Percentiles rank a stretch among this genome's conserved stretches.
Evolutionary conservation across 192 early-diverging fungal genomes (phyloP).

Genomic region (Umbelopsis sp.): DNA sequence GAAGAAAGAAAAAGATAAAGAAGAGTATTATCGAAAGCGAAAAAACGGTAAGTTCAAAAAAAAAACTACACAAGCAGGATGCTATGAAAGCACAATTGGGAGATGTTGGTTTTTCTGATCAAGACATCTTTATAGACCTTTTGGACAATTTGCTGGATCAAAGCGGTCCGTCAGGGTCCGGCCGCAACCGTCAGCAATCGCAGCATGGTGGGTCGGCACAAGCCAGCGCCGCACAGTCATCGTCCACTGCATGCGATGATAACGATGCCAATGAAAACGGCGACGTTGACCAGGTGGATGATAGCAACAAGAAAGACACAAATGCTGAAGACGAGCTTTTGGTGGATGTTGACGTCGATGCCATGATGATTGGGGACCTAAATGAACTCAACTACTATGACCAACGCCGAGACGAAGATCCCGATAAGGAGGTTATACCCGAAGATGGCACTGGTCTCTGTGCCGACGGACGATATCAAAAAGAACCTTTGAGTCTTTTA

Average conservation of each 20-base stretch:
- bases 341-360: slow-evolving; percentile 39
- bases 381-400: slow-evolving; percentile 34
- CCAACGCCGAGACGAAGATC: slow-evolving; percentile 22
- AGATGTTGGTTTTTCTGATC: neutral
- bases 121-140: slow-evolving; percentile 22
- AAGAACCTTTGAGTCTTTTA: slow-evolving; percentile 35
- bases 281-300: slow-evolving; percentile 3
- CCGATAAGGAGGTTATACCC: slow-evolving; percentile 24
- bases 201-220: neutral
- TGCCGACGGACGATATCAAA: slow-evolving; percentile 20
- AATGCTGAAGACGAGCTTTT: slow-evolving; percentile 27
- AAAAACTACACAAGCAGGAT: no score
- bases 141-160: slow-evolving; percentile 43
- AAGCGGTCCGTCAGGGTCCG: neutral
- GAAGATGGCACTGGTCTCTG: slow-evolving; percentile 27
- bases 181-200: slow-evolving; percentile 16
- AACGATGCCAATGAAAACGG: neutral
- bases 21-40: slow-evolving; percentile 34
- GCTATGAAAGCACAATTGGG: neutral
- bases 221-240: neutral
- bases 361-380: slow-evolving; percentile 33
- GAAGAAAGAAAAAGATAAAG: slow-evolving; percentile 33
- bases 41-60: slow-evolving; percentile 27
- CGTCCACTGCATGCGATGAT: neutral
- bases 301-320: neutral